Conservation (phyloP, 2,329 filamentous ascomycete genomes). For the Paraphaeosphaeria sporulosa region DNA sequence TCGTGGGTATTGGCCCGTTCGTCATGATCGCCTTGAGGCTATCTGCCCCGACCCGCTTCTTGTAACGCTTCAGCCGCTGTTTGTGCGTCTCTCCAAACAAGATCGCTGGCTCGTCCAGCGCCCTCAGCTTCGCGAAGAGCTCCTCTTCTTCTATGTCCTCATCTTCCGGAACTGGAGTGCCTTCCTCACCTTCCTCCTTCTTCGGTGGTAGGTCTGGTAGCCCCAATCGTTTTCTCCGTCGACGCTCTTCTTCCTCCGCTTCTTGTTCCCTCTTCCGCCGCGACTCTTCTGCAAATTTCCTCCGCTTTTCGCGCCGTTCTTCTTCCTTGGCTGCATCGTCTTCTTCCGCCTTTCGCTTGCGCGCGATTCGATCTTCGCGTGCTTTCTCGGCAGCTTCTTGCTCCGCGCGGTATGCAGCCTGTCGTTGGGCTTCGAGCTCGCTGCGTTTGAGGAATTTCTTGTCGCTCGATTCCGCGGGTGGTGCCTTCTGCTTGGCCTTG, state of each 20-base stretch:
- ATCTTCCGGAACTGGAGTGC: conserved; percentile 49
- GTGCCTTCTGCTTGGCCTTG: conserved; percentile 69
- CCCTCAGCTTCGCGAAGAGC: conserved; percentile 72
- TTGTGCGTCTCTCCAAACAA: conserved; percentile 85
- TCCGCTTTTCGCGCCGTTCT: conserved; percentile 81
- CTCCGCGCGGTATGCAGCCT: conserved; percentile 81
- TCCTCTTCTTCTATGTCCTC: conserved; percentile 77
- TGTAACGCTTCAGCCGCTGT: conserved; percentile 74
- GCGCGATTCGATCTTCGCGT: conserved; percentile 71
- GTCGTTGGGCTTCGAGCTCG: conserved; percentile 83
- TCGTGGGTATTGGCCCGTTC: conserved; percentile 86
- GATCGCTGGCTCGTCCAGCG: conserved; percentile 73
- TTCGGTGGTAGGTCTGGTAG: conserved; percentile 74
- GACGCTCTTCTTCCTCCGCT: conserved; percentile 75
- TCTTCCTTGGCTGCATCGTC: conserved; percentile 76
- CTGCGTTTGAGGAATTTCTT: conserved; percentile 83
- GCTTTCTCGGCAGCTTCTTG: conserved; percentile 77
- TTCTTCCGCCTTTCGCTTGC: conserved; percentile 90
- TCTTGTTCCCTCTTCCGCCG: conserved; percentile 72
- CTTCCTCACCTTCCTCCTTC: conserved; percentile 56
- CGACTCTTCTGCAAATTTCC: conserved; percentile 81
- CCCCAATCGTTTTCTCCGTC: conserved; percentile 77
- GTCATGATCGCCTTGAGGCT: conserved; percentile 60
- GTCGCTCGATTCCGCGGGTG: conserved; percentile 40
- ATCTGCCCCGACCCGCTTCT: conserved; percentile 62